Evolutionary conservation across 148 eudicot species (phyloP).

Genomic region (Amaranthus cruentus): DNA sequence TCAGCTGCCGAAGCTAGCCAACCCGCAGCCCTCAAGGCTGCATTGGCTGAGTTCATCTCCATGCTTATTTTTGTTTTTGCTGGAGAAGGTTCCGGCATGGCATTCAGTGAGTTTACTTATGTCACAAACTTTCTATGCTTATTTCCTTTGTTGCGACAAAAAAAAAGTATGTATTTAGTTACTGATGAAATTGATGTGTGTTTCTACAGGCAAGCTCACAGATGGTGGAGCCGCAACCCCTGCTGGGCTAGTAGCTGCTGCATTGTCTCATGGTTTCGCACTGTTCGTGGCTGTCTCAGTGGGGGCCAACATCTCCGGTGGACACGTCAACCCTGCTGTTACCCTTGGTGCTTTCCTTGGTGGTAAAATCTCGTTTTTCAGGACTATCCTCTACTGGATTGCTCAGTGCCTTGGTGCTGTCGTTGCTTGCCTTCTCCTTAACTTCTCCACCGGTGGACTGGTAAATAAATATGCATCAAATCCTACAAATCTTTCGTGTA

Average conservation of each 20-base stretch:
- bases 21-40: slow-evolving; percentile 63
- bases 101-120: slow-evolving; percentile 46
- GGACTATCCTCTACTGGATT: slow-evolving; percentile 53
- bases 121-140: not conserved
- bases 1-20: slow-evolving; percentile 41
- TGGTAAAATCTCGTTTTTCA: slow-evolving; percentile 51
- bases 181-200: not conserved
- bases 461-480: slow-evolving; percentile 22
- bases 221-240: slow-evolving; percentile 50
- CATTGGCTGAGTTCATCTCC: slow-evolving; percentile 75
- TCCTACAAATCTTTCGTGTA: not conserved
- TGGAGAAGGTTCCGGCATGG: slow-evolving; percentile 84
- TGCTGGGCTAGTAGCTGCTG: slow-evolving; percentile 59
- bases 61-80: slow-evolving; percentile 80
- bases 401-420: slow-evolving; percentile 74
- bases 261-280: slow-evolving; percentile 68
- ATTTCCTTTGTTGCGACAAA: not conserved
- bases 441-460: slow-evolving; percentile 62
- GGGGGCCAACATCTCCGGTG: slow-evolving; percentile 76
- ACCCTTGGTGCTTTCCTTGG: slow-evolving; percentile 77
- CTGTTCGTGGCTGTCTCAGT: slow-evolving; percentile 70
- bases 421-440: slow-evolving; percentile 72
- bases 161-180: not conserved
- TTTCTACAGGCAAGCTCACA: slow-evolving; percentile 49
- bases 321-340: slow-evolving; percentile 87